phyloP scores from a whole-genome alignment of 140 eudicot genomes.

The Senecio squalidus region DNA sequence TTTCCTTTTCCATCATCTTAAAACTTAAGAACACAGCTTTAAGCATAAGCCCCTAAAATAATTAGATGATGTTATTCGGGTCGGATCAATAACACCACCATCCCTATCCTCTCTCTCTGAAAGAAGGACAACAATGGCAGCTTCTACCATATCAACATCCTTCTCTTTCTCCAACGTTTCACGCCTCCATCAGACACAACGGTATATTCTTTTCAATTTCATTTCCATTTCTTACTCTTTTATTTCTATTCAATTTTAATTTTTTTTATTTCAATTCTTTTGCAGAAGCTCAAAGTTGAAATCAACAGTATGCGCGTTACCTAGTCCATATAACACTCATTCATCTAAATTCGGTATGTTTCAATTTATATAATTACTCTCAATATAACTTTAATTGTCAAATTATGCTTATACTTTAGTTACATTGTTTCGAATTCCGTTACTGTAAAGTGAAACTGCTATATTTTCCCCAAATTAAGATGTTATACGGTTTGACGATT shows the following conservation, averaged over 20 bases:
- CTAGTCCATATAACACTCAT: slow-evolving; percentile 43
- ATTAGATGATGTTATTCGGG: too few species aligned
- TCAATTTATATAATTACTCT: background rate
- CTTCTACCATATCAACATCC: slow-evolving; percentile 32
- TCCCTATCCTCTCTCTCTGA: background rate
- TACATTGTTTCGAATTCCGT: too few species aligned
- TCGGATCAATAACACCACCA: too few species aligned
- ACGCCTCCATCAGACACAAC: slow-evolving; percentile 17
- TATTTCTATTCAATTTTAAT: too few species aligned
- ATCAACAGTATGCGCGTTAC: slow-evolving; percentile 42
- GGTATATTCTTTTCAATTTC: background rate
- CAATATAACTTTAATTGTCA: background rate
- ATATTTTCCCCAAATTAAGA: too few species aligned
- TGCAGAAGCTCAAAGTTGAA: slow-evolving; percentile 37
- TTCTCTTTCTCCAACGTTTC: slow-evolving; percentile 29
- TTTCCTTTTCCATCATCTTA: too few species aligned
- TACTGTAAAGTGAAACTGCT: too few species aligned
- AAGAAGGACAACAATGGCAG: background rate
- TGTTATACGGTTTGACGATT: too few species aligned
- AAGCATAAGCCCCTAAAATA: too few species aligned
- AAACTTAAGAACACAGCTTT: too few species aligned
- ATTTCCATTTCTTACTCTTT: background rate
- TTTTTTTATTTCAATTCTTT: background rate
- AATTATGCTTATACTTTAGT: too few species aligned
- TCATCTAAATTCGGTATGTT: slow-evolving; percentile 40